Conservation (phyloP, 805 yeast species). For the Nakazawaea peltata region DNA sequence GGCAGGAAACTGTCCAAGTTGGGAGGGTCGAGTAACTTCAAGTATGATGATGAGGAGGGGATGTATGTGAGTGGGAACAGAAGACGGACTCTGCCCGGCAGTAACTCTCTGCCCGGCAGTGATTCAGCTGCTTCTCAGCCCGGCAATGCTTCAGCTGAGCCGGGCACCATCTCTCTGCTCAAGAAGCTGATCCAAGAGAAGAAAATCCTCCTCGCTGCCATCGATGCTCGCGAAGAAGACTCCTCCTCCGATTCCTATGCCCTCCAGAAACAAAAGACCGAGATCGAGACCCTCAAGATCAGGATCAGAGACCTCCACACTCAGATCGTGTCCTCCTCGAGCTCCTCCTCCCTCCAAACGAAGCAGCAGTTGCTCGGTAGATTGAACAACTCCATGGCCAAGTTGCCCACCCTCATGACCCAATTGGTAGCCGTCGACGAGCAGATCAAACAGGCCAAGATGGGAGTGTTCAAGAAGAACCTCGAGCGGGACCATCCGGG, state of each 20-base stretch:
- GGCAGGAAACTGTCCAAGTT: slow-evolving; percentile 16
- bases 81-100: slow-evolving; percentile 21
- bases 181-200: slow-evolving; percentile 65
- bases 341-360: slow-evolving; percentile 31
- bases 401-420: slow-evolving; percentile 63
- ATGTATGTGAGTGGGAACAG: slow-evolving; percentile 62
- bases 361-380: slow-evolving; percentile 45
- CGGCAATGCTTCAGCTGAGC: slow-evolving; percentile 16
- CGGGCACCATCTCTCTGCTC: slow-evolving; percentile 40
- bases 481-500: slow-evolving; percentile 60
- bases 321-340: slow-evolving; percentile 20
- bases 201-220: slow-evolving; percentile 58
- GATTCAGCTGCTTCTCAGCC: slow-evolving; percentile 13
- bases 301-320: slow-evolving; percentile 44
- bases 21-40: slow-evolving; percentile 40
- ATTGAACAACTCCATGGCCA: slow-evolving; percentile 57
- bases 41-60: slow-evolving; percentile 65
- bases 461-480: slow-evolving; percentile 51
- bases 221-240: slow-evolving; percentile 60
- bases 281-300: slow-evolving; percentile 56
- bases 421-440: slow-evolving; percentile 58
- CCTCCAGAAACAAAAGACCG: slow-evolving; percentile 34
- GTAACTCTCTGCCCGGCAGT: slow-evolving; percentile 10
- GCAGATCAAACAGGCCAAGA: slow-evolving; percentile 57
- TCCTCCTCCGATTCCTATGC: slow-evolving; percentile 17